Base-by-base conservation (phyloP, 805 yeast genomes). In the Schizosaccharomyces cryophilus region DNA sequence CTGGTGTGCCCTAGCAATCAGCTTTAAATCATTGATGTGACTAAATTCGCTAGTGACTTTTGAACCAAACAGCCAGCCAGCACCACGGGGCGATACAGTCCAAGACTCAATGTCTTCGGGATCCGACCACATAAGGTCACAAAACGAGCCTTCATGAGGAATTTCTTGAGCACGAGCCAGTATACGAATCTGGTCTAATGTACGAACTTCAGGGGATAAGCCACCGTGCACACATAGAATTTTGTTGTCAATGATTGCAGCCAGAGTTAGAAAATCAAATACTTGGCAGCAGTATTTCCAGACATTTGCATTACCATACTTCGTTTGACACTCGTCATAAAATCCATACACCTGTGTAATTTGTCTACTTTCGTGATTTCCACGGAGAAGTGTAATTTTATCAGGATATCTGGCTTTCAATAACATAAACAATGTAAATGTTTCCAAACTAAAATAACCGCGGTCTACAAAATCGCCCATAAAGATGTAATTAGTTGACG, bases 291-390 rank as follows among this genome's bases (percentile, higher is more conserved):
- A 89, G 68, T 82, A 76, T 71, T 87, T 87, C 96, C 96, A 88
- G 61, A 88, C 96, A 63, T 83, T 84, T 24, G 96, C 95, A 61
- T 85, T 79, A 51, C 96, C 96, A 69, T 88, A 88, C 70, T 88
- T 88, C 69, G 95, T 80, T 70, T 88, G 78, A 73, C 96, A 88
- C 74, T 88, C 96, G 70, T 88, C 96, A 73, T 93, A 90, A 72
- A 90, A 90, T 4, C 98, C 98, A 73, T 90, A 90, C 45, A 89
- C 97, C 74, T 90, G 96, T n/a, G 98, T 90, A 69, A 93, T 93
- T 69, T 93, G 98, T 67, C 98, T 78, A 4, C 93, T 82, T 73
- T 90, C 98, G 73, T 90, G 98, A 72, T 90, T 90, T n/a, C 98
- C 98, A 67, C 98, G 78, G 15, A 90, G 96, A 61, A 90, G 76